Percentiles rank a stretch among this genome's conserved stretches.
These are phyloP conservation scores for Rubia peregrina DNA, from an alignment of 305 asterid species.

Conservation along the genomic window DNA sequence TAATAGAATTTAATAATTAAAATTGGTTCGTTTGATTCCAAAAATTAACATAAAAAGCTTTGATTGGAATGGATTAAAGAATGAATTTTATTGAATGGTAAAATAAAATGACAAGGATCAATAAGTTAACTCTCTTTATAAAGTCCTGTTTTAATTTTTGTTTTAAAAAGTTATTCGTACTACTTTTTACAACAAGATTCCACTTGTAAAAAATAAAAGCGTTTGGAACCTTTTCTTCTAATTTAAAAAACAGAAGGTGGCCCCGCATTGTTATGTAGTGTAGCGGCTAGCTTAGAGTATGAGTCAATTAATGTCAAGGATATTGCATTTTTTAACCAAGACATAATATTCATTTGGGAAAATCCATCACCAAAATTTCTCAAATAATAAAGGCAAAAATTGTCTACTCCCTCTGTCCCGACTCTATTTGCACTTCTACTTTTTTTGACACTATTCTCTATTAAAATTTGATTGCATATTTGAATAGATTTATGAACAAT, in stretches of 20 bases:
- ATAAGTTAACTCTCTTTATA: not conserved
- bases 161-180: not conserved
- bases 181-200: slow-evolving; percentile 7
- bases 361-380: slow-evolving; percentile 29
- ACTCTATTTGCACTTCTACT: too few species aligned
- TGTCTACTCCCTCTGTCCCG: too few species aligned
- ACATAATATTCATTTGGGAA: slow-evolving; percentile 32
- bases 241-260: slow-evolving; percentile 11
- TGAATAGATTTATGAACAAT: too few species aligned
- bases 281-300: not conserved
- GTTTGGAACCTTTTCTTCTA: not conserved
- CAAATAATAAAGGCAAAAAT: slow-evolving; percentile 9
- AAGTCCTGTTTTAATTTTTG: not conserved
- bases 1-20: too few species aligned
- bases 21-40: too few species aligned
- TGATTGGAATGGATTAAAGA: too few species aligned
- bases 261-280: not conserved
- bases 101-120: not conserved
- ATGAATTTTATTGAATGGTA: not conserved
- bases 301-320: not conserved
- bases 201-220: not conserved
- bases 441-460: too few species aligned
- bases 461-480: too few species aligned
- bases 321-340: slow-evolving; percentile 22
- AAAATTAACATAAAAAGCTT: too few species aligned